Percentiles rank a stretch among this genome's conserved stretches.
Evolutionary conservation across 257 asterid genomes (phyloP).

Genomic region (Solanum pinnatisectum): DNA sequence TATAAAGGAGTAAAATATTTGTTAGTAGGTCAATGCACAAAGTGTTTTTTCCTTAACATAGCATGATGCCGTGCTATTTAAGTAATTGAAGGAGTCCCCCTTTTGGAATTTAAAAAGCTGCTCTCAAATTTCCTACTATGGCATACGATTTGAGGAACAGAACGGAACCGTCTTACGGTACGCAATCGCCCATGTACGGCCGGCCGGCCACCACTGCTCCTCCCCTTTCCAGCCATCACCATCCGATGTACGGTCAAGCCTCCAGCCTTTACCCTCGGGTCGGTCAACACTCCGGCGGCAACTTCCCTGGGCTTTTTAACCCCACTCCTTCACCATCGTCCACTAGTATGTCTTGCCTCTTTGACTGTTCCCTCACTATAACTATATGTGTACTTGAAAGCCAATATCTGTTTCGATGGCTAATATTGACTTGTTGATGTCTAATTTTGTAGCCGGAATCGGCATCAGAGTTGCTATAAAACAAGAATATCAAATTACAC

Average conservation of each 20-base stretch:
- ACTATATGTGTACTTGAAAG: neutral
- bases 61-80: neutral
- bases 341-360: neutral
- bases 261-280: slow-evolving; percentile 18
- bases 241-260: slow-evolving; percentile 9
- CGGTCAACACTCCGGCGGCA: slow-evolving; percentile 15
- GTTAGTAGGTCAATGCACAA: too few relatives aligned
- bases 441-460: slow-evolving; percentile 22
- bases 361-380: neutral
- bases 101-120: neutral
- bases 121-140: neutral
- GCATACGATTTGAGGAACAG: slow-evolving; percentile 24
- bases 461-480: slow-evolving; percentile 32
- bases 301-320: slow-evolving; percentile 4
- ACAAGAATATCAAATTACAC: slow-evolving; percentile 29
- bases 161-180: slow-evolving; percentile 9
- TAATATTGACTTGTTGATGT: neutral
- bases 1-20: too few relatives aligned
- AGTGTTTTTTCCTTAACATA: too few relatives aligned
- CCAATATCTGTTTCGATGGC: neutral
- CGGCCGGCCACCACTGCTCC: slow-evolving; percentile 4
- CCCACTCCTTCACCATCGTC: slow-evolving; percentile 10
- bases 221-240: neutral
- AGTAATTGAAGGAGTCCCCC: neutral
- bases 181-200: slow-evolving; percentile 6